These are phyloP conservation scores for Leonotis leonurus DNA, from an alignment of 257 asterid genomes.

Conservation along the genomic window DNA sequence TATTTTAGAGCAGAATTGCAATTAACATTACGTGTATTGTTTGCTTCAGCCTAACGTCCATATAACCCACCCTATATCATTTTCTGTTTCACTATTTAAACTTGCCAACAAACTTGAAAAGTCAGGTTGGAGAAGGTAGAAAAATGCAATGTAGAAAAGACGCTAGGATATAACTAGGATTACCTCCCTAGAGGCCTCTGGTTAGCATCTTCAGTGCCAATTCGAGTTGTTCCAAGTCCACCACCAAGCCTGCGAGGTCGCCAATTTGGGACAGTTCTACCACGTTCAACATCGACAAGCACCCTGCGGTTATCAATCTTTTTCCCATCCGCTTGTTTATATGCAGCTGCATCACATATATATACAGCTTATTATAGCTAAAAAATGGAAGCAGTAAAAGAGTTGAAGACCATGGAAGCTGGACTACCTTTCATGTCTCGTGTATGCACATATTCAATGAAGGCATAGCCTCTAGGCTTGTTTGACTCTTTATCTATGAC, in stretches of 20 bases:
- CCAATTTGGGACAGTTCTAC: constrained; percentile 99
- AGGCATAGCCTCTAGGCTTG: constrained; percentile 97
- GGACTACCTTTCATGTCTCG: constrained; percentile 92
- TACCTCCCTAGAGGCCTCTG: constrained; percentile 60
- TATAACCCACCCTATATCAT: too few relatives aligned
- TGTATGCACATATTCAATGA: constrained; percentile 77
- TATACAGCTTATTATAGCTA: constrained; percentile 13
- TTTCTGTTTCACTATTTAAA: too few relatives aligned
- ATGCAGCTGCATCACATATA: constrained; percentile 75
- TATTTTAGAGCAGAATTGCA: too few relatives aligned
- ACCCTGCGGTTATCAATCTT: constrained; percentile 93
- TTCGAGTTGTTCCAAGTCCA: constrained; percentile 96
- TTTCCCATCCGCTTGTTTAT: constrained; percentile 98
- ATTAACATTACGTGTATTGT: too few relatives aligned
- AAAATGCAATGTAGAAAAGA: too few relatives aligned
- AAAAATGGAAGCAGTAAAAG: background rate
- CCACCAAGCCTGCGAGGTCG: constrained; percentile 99
- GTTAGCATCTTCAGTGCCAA: constrained; percentile 70
- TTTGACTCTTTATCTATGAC: constrained; percentile 61
- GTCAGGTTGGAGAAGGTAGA: too few relatives aligned
- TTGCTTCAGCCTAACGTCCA: too few relatives aligned
- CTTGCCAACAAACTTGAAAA: too few relatives aligned
- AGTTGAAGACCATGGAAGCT: background rate
- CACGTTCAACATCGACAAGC: constrained; percentile 98
- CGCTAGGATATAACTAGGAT: constrained; percentile 10